phyloP scores from a whole-genome alignment of 1,284 basidiomycete species.

The Fistulina hepatica region DNA sequence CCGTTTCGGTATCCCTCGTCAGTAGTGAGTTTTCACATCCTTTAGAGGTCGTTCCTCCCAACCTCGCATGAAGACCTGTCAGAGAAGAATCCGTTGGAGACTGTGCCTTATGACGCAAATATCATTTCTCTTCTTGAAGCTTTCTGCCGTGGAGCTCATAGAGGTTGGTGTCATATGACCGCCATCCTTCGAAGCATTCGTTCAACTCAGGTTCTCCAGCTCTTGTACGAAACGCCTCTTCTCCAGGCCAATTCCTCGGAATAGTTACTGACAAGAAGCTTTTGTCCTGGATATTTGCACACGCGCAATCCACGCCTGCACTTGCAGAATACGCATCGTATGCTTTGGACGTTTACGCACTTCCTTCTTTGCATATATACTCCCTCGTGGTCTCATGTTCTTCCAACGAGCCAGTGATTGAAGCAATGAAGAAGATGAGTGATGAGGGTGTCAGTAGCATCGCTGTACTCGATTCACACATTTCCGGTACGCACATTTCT shows the following conservation, averaged over 20 bases:
- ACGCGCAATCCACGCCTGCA: constrained; percentile 35
- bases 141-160: constrained; percentile 59
- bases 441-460: constrained; percentile 70
- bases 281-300: constrained; percentile 50
- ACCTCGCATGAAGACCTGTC: constrained; percentile 46
- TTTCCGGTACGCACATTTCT: too few relatives aligned
- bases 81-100: constrained; percentile 67
- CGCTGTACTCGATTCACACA: constrained; percentile 60
- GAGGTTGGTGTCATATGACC: constrained; percentile 33
- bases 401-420: constrained; percentile 48
- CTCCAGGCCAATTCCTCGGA: constrained; percentile 34
- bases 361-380: constrained; percentile 56
- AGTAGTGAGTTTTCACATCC: constrained; percentile 44
- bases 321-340: constrained; percentile 46
- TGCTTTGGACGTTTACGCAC: constrained; percentile 41
- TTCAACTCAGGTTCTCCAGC: too few relatives aligned
- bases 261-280: constrained; percentile 53
- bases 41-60: neutral
- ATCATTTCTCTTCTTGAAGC: constrained; percentile 50
- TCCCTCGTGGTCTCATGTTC: constrained; percentile 47
- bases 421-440: constrained; percentile 73
- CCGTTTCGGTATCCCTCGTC: constrained; percentile 60
- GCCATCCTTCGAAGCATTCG: too few relatives aligned
- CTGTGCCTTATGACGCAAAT: constrained; percentile 49
- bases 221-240: too few relatives aligned